Conservation (phyloP, 2,329 filamentous ascomycete species). For the Epichloe festucae region DNA sequence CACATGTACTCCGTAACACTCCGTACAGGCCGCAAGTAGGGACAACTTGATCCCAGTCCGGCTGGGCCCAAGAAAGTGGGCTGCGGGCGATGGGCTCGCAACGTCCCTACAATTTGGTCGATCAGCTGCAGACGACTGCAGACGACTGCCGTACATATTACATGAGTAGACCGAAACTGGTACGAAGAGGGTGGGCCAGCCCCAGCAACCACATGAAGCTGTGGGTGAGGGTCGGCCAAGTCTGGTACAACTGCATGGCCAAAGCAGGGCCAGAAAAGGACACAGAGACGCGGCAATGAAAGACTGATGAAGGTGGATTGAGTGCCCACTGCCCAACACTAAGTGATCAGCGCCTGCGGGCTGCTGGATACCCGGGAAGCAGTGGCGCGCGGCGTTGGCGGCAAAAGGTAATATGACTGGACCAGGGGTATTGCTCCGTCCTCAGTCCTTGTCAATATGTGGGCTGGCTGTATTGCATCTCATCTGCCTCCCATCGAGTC, state of each 20-base stretch:
- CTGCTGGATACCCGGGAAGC: slow-evolving; percentile 5
- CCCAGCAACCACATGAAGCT: neutral
- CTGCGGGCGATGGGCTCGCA: neutral
- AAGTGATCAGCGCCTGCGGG: slow-evolving; percentile 3
- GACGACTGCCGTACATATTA: neutral
- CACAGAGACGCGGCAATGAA: neutral
- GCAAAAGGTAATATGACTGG: slow-evolving; percentile 2
- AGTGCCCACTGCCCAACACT: neutral
- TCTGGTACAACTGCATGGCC: neutral
- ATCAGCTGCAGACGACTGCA: neutral
- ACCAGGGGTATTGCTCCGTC: slow-evolving; percentile 1
- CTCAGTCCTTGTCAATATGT: neutral
- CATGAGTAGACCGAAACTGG: neutral
- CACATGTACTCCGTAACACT: neutral
- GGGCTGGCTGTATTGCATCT: neutral
- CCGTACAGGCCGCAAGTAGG: neutral
- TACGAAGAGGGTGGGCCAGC: neutral
- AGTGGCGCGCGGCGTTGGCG: neutral
- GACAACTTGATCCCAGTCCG: neutral
- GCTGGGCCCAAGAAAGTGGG: neutral
- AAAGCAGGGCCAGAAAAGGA: slow-evolving; percentile 3
- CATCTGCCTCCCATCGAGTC: neutral
- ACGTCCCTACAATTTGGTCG: slow-evolving; percentile 2
- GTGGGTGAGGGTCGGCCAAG: neutral
- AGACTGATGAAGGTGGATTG: slow-evolving; percentile 1